These are phyloP conservation scores for Microbotryum scabiosae DNA, from an alignment of 1,284 basidiomycete genomes.

Conservation along the genomic window DNA sequence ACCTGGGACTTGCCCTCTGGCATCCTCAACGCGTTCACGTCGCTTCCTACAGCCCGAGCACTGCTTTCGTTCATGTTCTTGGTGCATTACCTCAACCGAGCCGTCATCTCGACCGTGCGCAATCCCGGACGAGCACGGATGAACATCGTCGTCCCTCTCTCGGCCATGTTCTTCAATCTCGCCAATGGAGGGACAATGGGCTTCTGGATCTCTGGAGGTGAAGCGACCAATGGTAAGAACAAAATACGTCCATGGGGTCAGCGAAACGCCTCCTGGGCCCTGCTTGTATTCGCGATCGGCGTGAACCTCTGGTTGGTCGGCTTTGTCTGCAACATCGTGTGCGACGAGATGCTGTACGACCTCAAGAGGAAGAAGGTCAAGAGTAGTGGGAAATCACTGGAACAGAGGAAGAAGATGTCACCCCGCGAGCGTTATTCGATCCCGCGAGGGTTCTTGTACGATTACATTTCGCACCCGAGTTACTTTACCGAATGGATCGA, in stretches of 20 bases:
- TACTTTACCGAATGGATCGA: constrained; percentile 36
- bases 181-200: constrained; percentile 21
- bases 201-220: constrained; percentile 7
- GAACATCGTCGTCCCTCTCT: constrained; percentile 18
- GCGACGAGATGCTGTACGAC: constrained; percentile 32
- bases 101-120: constrained; percentile 17
- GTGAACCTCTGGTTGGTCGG: constrained; percentile 26
- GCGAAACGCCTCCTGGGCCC: not conserved
- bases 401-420: not conserved
- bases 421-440: constrained; percentile 29
- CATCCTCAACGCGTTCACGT: not conserved
- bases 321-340: constrained; percentile 29
- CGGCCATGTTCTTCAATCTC: constrained; percentile 20
- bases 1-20: not conserved
- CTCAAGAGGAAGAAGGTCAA: constrained; percentile 20
- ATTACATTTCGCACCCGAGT: constrained; percentile 27
- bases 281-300: constrained; percentile 24
- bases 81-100: constrained; percentile 23
- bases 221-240: not conserved
- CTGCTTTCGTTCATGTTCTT: constrained; percentile 17
- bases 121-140: constrained; percentile 22
- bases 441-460: constrained; percentile 31
- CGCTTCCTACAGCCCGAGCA: constrained; percentile 12
- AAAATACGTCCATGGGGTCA: not conserved
- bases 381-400: not conserved